Conservation (phyloP, 208 protist genomes). For the Porcisia hertigi region DNA sequence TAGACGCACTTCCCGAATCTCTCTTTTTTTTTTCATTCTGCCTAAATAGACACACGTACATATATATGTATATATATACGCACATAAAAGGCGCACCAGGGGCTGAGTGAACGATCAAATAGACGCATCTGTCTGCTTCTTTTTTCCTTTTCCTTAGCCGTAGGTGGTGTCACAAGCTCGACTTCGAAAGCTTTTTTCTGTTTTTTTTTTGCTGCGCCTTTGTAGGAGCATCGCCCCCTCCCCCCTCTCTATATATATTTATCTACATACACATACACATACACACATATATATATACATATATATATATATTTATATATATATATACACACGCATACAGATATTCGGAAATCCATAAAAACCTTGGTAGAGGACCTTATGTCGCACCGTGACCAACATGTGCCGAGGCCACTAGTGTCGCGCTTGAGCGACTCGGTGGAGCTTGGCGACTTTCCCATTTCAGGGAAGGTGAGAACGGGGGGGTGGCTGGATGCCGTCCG, state of each 20-base stretch:
- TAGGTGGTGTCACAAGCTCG: not conserved
- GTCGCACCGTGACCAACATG: slow-evolving; percentile 3
- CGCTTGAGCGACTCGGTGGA: slow-evolving; percentile 36
- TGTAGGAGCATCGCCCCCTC: not conserved
- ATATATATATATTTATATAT: not conserved
- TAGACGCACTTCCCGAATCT: not conserved
- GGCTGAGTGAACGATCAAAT: not conserved
- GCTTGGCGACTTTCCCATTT: slow-evolving; percentile 8
- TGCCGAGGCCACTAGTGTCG: slow-evolving; percentile 6
- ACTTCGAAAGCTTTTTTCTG: not conserved
- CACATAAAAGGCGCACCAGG: too few species aligned
- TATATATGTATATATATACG: not conserved
- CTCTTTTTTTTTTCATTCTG: not conserved
- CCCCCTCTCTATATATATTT: not conserved
- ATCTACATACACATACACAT: not conserved
- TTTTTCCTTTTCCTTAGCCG: not conserved
- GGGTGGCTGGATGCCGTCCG: slow-evolving; percentile 25
- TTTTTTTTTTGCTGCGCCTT: not conserved
- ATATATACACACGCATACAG: slow-evolving; percentile 2
- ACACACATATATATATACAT: not conserved
- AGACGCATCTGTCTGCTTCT: not conserved
- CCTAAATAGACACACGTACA: not conserved
- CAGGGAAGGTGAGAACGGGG: slow-evolving; percentile 1
- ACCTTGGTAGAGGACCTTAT: not conserved
- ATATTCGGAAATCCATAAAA: not conserved